Evolutionary conservation across 2,329 filamentous ascomycete genomes (phyloP).

Genomic region (Macrophomina phaseolina): DNA sequence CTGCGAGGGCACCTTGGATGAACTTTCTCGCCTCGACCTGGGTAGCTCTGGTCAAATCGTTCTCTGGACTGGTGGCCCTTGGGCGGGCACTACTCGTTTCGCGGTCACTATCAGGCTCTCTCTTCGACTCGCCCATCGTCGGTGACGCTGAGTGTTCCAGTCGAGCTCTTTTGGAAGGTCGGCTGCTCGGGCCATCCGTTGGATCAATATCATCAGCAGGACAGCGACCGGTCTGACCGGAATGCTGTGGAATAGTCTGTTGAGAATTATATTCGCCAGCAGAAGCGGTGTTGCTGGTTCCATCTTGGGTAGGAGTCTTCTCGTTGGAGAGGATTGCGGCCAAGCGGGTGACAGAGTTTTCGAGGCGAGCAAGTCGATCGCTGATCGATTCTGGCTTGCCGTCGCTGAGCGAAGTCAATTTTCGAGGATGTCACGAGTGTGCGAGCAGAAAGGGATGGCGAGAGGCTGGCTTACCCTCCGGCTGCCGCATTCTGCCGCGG

Average conservation of each 20-base stretch:
- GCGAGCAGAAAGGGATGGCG: neutral
- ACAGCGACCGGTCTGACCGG: neutral
- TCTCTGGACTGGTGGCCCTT: neutral
- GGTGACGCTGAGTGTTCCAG: neutral
- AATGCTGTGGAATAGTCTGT: neutral
- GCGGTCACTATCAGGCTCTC: neutral
- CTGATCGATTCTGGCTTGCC: slow-evolving; percentile 24
- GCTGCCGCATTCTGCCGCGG: slow-evolving; percentile 11
- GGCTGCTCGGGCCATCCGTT: neutral
- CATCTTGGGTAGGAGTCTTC: neutral
- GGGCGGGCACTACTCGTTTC: neutral
- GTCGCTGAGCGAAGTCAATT: slow-evolving; percentile 6
- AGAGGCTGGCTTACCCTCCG: slow-evolving; percentile 4
- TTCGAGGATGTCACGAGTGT: no score
- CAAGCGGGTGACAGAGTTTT: slow-evolving; percentile 20
- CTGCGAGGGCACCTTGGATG: slow-evolving; percentile 23
- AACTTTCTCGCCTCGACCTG: slow-evolving; percentile 17
- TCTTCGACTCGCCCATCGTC: neutral
- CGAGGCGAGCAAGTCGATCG: slow-evolving; percentile 13
- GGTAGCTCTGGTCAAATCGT: slow-evolving; percentile 13
- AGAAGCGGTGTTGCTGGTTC: neutral
- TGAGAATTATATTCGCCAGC: neutral
- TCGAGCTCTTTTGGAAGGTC: slow-evolving; percentile 17
- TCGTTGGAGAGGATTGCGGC: slow-evolving; percentile 11
- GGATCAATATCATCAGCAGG: neutral